A percentile compares a stretch with the other conserved stretches of the same genome.
Evolutionary conservation across 805 yeast species (phyloP).

Genomic region (Hanseniaspora lindneri): DNA sequence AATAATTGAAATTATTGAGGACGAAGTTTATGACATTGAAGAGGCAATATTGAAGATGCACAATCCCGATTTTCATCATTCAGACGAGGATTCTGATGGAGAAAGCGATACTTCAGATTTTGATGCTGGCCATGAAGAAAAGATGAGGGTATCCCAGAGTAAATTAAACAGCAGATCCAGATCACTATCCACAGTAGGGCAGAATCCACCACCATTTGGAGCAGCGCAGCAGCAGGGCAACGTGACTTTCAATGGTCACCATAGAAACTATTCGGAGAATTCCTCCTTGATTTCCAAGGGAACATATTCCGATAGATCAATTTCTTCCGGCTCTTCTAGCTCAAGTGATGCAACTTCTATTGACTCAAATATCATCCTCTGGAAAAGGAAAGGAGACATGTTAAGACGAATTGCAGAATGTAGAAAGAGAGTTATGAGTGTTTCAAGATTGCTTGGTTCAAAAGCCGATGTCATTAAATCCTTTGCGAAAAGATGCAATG

Average conservation of each 20-base stretch:
- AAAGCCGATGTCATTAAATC: conserved; percentile 98
- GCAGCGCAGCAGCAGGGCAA: neutral
- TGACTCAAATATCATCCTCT: conserved; percentile 42
- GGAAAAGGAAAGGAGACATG: conserved; percentile 94
- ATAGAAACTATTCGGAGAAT: conserved; percentile 13
- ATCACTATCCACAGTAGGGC: conserved; percentile 9
- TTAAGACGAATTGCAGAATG: conserved; percentile 89
- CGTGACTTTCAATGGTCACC: conserved; percentile 2
- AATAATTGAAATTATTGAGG: conserved; percentile 84
- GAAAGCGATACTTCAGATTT: conserved; percentile 17
- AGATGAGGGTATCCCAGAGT: conserved; percentile 16
- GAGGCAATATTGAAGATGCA: conserved; percentile 84
- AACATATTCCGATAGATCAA: conserved; percentile 19
- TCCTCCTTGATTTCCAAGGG: conserved; percentile 19
- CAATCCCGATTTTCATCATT: conserved; percentile 38
- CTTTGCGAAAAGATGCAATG: conserved; percentile 80
- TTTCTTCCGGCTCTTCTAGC: conserved; percentile 18
- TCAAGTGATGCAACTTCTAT: conserved; percentile 26
- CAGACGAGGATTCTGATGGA: conserved; percentile 27
- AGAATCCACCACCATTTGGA: neutral
- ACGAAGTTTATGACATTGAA: conserved; percentile 88
- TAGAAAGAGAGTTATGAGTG: conserved; percentile 85
- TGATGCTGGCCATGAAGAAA: conserved; percentile 13
- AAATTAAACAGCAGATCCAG: conserved; percentile 20
- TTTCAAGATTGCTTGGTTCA: conserved; percentile 69